These are phyloP conservation scores for Pseudogymnoascus pannorum DNA, from an alignment of 2,329 filamentous ascomycete species.

Conservation along the genomic window DNA sequence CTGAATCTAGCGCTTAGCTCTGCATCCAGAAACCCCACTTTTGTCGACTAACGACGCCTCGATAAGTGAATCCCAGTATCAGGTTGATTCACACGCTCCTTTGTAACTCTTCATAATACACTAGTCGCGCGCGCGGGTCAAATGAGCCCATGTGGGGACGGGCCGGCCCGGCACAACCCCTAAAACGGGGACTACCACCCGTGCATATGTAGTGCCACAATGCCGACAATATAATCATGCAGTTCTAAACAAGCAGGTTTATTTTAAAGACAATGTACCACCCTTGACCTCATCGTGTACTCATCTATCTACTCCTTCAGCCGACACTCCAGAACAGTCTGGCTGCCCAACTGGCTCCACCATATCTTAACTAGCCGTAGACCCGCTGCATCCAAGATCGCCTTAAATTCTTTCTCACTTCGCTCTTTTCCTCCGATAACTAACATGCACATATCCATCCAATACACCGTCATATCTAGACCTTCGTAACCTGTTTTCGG, in stretches of 20 bases:
- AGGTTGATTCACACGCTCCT: neutral
- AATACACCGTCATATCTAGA: conserved; percentile 12
- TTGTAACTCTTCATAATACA: neutral
- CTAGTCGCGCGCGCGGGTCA: neutral
- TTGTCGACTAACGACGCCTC: neutral
- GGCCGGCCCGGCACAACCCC: neutral
- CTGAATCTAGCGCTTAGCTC: neutral
- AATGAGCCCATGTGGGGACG: neutral
- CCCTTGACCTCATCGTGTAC: neutral
- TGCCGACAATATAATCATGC: neutral
- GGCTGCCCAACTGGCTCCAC: conserved; percentile 2
- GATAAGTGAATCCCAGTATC: neutral
- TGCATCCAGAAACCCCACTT: neutral
- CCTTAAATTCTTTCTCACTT: conserved; percentile 12
- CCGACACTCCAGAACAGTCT: conserved; percentile 15
- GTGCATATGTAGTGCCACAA: neutral
- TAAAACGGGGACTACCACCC: neutral
- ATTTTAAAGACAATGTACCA: neutral
- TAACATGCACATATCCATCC: conserved; percentile 18
- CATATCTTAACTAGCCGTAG: conserved; percentile 16
- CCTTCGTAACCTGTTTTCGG: conserved; percentile 3
- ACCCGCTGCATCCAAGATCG: conserved; percentile 14
- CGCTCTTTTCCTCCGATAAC: conserved; percentile 18
- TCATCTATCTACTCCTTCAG: conserved; percentile 3
- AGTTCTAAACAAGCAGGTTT: neutral